phyloP scores from a whole-genome alignment of 2,329 filamentous ascomycete species.

The Lasiodiplodia gonubiensis region DNA sequence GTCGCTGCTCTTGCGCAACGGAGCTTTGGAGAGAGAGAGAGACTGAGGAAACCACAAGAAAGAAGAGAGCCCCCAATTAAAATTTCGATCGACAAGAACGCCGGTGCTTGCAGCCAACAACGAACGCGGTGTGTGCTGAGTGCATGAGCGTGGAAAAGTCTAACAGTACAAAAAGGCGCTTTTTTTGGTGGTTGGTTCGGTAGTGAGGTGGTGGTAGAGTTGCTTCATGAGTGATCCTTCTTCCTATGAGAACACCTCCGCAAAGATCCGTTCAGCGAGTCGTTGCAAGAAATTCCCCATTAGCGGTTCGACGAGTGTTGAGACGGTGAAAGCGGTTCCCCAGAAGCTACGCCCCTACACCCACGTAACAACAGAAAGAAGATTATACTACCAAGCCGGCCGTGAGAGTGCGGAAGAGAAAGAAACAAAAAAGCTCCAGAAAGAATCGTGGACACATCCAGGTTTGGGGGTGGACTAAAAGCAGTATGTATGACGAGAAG shows the following conservation, averaged over 20 bases:
- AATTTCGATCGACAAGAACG: conserved; percentile 27
- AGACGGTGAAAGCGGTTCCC: conserved; percentile 15
- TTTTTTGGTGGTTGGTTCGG: conserved; percentile 26
- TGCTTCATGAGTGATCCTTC: conserved; percentile 23
- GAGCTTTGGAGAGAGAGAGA: conserved; percentile 3
- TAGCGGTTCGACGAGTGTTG: conserved; percentile 12
- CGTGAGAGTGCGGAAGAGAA: conserved; percentile 24
- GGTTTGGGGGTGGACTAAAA: conserved; percentile 26
- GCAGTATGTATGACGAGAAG: conserved; percentile 28
- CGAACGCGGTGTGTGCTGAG: conserved; percentile 19
- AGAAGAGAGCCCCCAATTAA: conserved; percentile 27
- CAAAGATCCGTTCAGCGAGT: conserved; percentile 10
- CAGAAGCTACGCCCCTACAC: conserved; percentile 25
- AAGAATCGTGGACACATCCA: conserved; percentile 30
- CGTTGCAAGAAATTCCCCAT: conserved; percentile 21
- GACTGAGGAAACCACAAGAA: conserved; percentile 21
- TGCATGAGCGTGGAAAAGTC: conserved; percentile 26
- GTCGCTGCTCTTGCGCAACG: conserved; percentile 4
- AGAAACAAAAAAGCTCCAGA: conserved; percentile 21
- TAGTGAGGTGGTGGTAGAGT: conserved; percentile 18
- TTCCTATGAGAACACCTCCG: conserved; percentile 22
- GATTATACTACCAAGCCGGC: conserved; percentile 29
- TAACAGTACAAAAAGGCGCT: conserved; percentile 27
- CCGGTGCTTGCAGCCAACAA: conserved; percentile 26
- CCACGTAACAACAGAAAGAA: conserved; percentile 26